Conservation (phyloP, 352 stramenopile species). For the Peronospora tabacina region DNA sequence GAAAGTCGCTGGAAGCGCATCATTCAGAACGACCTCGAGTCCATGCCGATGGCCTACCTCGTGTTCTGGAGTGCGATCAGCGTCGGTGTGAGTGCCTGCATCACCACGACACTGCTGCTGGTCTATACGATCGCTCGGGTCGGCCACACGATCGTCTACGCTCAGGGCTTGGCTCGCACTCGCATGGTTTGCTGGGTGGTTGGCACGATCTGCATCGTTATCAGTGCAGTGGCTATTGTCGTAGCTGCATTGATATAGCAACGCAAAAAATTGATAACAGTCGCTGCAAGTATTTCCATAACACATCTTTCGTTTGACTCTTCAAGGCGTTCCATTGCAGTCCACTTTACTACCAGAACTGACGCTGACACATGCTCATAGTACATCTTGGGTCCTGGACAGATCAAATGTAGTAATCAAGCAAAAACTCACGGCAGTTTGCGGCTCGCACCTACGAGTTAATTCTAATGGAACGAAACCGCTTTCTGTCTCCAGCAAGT, state of each 20-base stretch:
- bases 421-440: too few species aligned
- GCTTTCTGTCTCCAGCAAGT: too few species aligned
- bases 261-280: background rate
- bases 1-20: conserved; percentile 53
- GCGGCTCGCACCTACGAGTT: too few species aligned
- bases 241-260: background rate
- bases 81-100: conserved; percentile 26
- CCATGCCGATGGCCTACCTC: conserved; percentile 45
- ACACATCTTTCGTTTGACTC: background rate
- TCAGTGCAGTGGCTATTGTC: conserved; percentile 12
- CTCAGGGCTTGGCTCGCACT: conserved; percentile 23
- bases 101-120: conserved; percentile 25
- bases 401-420: too few species aligned
- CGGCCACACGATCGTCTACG: conserved; percentile 39
- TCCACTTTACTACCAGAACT: too few species aligned
- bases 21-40: conserved; percentile 54
- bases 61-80: conserved; percentile 39
- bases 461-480: too few species aligned
- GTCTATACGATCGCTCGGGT: conserved; percentile 41
- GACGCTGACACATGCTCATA: too few species aligned
- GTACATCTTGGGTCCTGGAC: too few species aligned
- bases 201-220: conserved; percentile 24
- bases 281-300: background rate
- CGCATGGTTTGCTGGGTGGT: conserved; percentile 27
- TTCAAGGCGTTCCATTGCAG: too few species aligned